Percentiles rank a stretch among this genome's conserved stretches.
These are phyloP conservation scores for Chaetoceros muelleri DNA, from an alignment of 108 stramenopile species.

Conservation along the genomic window DNA sequence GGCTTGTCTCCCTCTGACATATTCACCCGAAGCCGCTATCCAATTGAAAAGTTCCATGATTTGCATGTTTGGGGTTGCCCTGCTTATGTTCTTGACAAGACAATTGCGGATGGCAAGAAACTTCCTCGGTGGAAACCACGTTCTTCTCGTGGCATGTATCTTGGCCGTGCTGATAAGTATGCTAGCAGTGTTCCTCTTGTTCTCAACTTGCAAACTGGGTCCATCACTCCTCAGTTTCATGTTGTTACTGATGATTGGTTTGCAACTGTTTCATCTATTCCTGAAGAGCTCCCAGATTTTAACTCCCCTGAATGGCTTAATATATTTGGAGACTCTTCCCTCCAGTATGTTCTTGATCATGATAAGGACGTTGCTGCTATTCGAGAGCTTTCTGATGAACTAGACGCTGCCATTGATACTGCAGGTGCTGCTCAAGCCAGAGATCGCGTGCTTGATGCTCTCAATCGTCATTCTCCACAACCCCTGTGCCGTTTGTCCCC, in stretches of 20 bases:
- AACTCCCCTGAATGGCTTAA: conserved; percentile 8
- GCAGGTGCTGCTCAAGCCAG: no score
- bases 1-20: conserved; percentile 6
- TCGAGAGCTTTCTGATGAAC: no score
- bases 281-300: conserved; percentile 4
- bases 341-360: conserved; percentile 8
- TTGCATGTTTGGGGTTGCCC: conserved; percentile 30
- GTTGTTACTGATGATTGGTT: conserved; percentile 24
- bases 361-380: conserved; percentile 5
- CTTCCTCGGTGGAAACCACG: conserved; percentile 20
- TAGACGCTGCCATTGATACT: no score
- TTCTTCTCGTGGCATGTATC: conserved; percentile 12
- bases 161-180: conserved; percentile 16
- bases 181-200: conserved; percentile 19
- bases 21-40: conserved; percentile 12
- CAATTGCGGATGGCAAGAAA: conserved; percentile 19
- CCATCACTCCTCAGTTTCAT: conserved; percentile 21
- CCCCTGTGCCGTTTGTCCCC: no score
- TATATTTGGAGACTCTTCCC: conserved; percentile 9
- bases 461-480: no score
- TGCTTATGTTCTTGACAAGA: no score
- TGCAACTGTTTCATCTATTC: conserved; percentile 8
- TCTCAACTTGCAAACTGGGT: conserved; percentile 12
- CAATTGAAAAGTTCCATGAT: conserved; percentile 3
- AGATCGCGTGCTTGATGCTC: no score